Base-by-base conservation (phyloP, 2,329 filamentous ascomycete genomes). In the Bipolaris sorokiniana region DNA sequence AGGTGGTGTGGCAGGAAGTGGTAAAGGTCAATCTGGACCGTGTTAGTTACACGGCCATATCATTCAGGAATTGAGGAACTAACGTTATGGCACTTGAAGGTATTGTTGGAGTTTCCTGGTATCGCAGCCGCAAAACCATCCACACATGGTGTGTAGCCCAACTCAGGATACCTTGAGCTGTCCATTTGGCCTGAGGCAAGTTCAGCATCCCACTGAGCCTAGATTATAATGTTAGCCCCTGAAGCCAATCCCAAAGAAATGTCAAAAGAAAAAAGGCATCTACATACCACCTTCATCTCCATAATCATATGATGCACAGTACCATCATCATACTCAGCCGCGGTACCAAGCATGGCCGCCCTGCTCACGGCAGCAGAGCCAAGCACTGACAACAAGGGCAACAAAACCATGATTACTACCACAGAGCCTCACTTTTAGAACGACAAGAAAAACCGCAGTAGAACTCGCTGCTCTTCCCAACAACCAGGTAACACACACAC, bases 1-100 rank as follows among this genome's bases (percentile, higher is more conserved):
- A 79, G 78, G 2, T 78, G 76, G 61, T 86, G 84, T 46, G 77
- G 79, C 37, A 82, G 73, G 71, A 86, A 86, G 64, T 82, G 80
- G 67, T 84, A 82, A 3, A 84, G 77, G 60, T 85, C 83, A 16
- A 84, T 74, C 75, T 70, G n/a, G 1, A 11, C 2, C 22, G 31
- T 13, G 26, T 70, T 16, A 71, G 58, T n/a, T 13, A 16, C 7
- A 16, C n/a, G 16, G 6, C 13, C 5, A 20, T 16, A 5, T 31
- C 5, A 36, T 23, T 11, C 5, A 34, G 7, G 1, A 36, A 1
- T 16, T 4, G 33, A 11, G 11, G 37, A 22, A 51, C 72, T 51
- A 28, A 76, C 74, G 41, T 74, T 75, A 46, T 72, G 71, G 59
- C 74, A 77, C 52, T 66, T 51, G 61, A 76, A 77, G 5, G 73